These are phyloP conservation scores for Fusarium subglutinans DNA, from an alignment of 2,329 filamentous ascomycete genomes.

Conservation along the genomic window DNA sequence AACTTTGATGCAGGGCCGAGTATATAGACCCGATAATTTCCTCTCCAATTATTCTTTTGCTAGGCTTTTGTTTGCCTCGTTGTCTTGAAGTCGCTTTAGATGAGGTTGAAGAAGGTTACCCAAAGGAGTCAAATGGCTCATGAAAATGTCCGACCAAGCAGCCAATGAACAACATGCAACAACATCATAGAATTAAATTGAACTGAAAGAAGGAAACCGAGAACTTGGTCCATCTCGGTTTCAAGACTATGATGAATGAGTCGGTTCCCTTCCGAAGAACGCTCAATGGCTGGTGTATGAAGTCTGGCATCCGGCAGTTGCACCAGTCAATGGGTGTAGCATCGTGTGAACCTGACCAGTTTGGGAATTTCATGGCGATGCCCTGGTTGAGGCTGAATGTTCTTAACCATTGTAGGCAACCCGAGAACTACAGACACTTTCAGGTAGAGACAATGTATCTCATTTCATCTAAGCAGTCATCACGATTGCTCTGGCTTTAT, in stretches of 20 bases:
- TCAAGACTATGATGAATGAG: too few species aligned
- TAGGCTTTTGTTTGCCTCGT: background rate
- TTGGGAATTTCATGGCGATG: background rate
- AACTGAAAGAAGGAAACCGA: background rate
- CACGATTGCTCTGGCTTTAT: constrained; percentile 8
- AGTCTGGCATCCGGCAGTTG: background rate
- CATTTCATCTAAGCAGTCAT: background rate
- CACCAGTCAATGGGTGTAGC: background rate
- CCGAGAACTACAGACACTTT: background rate
- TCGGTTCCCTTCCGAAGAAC: background rate
- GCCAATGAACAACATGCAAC: background rate
- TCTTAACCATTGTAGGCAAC: constrained; percentile 6
- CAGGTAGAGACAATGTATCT: background rate
- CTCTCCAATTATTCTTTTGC: background rate
- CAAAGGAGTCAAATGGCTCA: background rate
- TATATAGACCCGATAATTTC: too few species aligned
- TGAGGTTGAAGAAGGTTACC: background rate
- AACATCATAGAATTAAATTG: background rate
- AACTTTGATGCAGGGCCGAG: accelerated
- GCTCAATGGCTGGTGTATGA: background rate
- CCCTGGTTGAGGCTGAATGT: background rate
- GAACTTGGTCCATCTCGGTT: background rate
- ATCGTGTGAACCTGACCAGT: background rate
- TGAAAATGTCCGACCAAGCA: constrained; percentile 1
- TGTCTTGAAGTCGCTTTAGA: background rate